These are phyloP conservation scores for Thalassiosira livingstoniorum DNA, from an alignment of 352 stramenopile genomes.

Conservation along the genomic window DNA sequence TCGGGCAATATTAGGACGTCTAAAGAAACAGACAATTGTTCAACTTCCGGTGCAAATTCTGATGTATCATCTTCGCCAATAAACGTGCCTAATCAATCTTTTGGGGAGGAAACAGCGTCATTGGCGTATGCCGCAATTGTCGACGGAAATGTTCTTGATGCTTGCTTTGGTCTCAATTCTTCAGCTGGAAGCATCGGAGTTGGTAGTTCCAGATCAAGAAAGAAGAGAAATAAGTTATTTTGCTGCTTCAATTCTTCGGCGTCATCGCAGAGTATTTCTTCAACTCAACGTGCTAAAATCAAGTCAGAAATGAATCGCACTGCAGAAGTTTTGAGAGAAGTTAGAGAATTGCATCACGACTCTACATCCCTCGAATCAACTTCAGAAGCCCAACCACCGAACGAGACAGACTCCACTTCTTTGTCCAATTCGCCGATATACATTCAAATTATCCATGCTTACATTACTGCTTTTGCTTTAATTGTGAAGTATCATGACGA, in stretches of 20 bases:
- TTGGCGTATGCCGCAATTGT: conserved; percentile 74
- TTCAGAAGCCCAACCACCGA: background rate
- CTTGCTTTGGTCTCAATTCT: conserved; percentile 76
- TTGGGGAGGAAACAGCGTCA: conserved; percentile 45
- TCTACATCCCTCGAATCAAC: background rate
- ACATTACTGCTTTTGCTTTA: conserved; percentile 38
- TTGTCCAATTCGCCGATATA: conserved; percentile 16
- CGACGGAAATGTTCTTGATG: conserved; percentile 82
- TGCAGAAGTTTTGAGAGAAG: conserved; percentile 40
- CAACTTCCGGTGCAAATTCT: background rate
- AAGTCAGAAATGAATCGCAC: conserved; percentile 22
- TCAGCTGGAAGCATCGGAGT: background rate
- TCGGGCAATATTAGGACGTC: background rate
- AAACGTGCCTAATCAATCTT: background rate
- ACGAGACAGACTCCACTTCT: too few relatives aligned
- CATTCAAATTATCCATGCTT: conserved; percentile 38
- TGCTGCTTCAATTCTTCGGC: conserved; percentile 37
- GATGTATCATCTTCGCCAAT: background rate
- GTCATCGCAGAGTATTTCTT: background rate
- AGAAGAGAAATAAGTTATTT: conserved; percentile 22
- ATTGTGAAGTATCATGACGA: conserved; percentile 52
- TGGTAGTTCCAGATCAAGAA: background rate
- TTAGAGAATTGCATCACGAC: conserved; percentile 43
- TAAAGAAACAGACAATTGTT: background rate
- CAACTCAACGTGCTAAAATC: conserved; percentile 17